Percentiles rank a stretch among this genome's conserved stretches.
Conservation (phyloP, 2,329 filamentous ascomycete species). For the Coniochaeta prunicola region DNA sequence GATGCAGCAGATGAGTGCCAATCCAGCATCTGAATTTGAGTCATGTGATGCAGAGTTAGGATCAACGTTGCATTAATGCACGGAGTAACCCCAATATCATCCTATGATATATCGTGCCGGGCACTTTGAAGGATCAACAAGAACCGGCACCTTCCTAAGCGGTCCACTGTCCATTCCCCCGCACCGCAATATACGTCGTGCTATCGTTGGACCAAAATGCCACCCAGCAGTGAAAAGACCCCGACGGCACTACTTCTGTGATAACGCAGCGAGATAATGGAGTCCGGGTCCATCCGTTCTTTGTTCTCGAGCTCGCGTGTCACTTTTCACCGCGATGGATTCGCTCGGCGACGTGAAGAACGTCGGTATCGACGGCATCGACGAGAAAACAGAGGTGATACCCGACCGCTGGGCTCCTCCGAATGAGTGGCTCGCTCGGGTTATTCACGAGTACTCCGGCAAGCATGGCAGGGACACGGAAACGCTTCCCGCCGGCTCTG, state of each 20-base stretch:
- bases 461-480: conserved; percentile 4
- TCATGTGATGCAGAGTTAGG: not conserved
- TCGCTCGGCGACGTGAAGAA: not conserved
- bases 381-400: conserved; percentile 3
- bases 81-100: not conserved
- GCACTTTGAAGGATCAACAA: not conserved
- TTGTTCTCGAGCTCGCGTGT: not conserved
- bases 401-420: conserved; percentile 4
- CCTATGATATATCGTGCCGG: not conserved
- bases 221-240: not conserved
- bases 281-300: not conserved
- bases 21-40: not conserved
- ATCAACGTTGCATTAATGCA: not conserved
- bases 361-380: not conserved
- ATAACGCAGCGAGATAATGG: not conserved
- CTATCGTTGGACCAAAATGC: not conserved
- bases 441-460: conserved; percentile 6
- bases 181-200: not conserved
- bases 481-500: conserved; percentile 6
- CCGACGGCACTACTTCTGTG: not conserved
- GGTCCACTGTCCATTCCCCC: not conserved
- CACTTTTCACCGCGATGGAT: not conserved
- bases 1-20: not conserved
- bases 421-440: conserved; percentile 3
- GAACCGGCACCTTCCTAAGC: not conserved